Evolutionary conservation across 2,329 filamentous ascomycete species (phyloP), one percentile per base, ranked within the genome.

Genomic region (Teratosphaeria epicoccoides): DNA sequence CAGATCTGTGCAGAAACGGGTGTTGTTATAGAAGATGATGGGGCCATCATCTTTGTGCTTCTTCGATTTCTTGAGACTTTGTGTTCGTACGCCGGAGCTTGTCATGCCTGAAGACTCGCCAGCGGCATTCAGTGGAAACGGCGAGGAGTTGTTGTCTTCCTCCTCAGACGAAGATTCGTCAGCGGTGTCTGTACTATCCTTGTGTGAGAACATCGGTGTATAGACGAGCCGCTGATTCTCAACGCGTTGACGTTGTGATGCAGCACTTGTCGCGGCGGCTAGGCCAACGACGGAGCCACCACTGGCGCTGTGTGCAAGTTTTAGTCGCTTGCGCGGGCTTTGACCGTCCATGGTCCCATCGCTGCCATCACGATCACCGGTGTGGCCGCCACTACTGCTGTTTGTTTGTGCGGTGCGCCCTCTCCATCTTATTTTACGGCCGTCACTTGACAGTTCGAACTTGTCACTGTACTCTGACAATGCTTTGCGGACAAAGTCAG

Each of bases 21-120:
- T 84, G 24, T 85, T 86, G 54, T 79, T 87, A 65, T 91, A 94
- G 63, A 90, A 94, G 17, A 91, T 88, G 58, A 94, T 85, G 1
- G 85, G 82, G 7, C 87, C 88, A 53, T 86, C 81, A 11, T 81
- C 76, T 0, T 74, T 76, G 24, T 77, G 77, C 65, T 77, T 80
- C 57, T 71, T 76, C 50, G 55, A 59, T 54, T 59, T 46, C 44
- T 17, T 65, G 4, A 53, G 55, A 7, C 55, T 70, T 20, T 74
- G 61, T 62, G 75, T 66, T 62, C 70, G 52, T 68, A 76, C 46
- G 63, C 73, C 57, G 64, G 78, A 45, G 72, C 79, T 61, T 4
- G 66, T 67, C 58, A 74, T 66, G 0, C 67, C 69, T 1, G 72
- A 73, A 1, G 71, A 73, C 40, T 66, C 59, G 44, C 64, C 37